phyloP scores from a whole-genome alignment of 2,329 filamentous ascomycete genomes.

The Phaeosphaeriaceae sp. region DNA sequence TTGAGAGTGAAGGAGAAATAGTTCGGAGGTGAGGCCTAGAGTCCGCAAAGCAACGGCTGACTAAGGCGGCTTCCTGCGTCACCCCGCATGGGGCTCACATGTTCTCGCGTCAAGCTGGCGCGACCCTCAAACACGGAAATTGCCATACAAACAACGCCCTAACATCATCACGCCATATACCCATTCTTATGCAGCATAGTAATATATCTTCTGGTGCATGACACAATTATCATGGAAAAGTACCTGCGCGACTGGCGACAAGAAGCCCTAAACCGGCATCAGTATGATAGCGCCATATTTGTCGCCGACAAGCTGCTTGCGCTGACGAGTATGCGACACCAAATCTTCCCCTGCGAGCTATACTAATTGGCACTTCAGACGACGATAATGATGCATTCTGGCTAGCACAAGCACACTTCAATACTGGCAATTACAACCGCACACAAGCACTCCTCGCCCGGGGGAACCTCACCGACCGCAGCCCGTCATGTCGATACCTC shows the following conservation, averaged over 20 bases:
- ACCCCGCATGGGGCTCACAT: slow-evolving; percentile 26
- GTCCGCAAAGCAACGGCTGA: slow-evolving; percentile 13
- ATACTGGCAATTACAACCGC: slow-evolving; percentile 91
- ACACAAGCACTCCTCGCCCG: slow-evolving; percentile 86
- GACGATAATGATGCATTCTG: slow-evolving; percentile 95
- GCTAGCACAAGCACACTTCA: slow-evolving; percentile 98
- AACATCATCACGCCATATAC: slow-evolving; percentile 2
- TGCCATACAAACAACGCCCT: slow-evolving; percentile 4
- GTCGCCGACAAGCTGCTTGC: slow-evolving; percentile 96
- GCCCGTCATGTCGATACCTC: slow-evolving; percentile 88
- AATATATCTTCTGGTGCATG: slow-evolving; percentile 10
- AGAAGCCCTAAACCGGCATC: slow-evolving; percentile 92
- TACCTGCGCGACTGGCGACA: slow-evolving; percentile 95
- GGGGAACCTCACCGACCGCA: slow-evolving; percentile 81
- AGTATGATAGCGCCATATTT: slow-evolving; percentile 96
- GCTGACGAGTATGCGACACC: slow-evolving; percentile 75
- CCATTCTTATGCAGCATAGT: slow-evolving; percentile 7
- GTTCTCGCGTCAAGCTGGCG: slow-evolving; percentile 27
- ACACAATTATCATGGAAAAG: slow-evolving; percentile 75
- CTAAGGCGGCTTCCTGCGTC: slow-evolving; percentile 19
- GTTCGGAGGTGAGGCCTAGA: slow-evolving; percentile 8
- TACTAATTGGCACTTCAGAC: slow-evolving; percentile 62
- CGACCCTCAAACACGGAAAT: slow-evolving; percentile 9
- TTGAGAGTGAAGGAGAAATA: slow-evolving; percentile 6
- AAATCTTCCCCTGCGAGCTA: neutral